Conservation (phyloP, 1,284 basidiomycete genomes). For the Ceratobasidium sp. region DNA sequence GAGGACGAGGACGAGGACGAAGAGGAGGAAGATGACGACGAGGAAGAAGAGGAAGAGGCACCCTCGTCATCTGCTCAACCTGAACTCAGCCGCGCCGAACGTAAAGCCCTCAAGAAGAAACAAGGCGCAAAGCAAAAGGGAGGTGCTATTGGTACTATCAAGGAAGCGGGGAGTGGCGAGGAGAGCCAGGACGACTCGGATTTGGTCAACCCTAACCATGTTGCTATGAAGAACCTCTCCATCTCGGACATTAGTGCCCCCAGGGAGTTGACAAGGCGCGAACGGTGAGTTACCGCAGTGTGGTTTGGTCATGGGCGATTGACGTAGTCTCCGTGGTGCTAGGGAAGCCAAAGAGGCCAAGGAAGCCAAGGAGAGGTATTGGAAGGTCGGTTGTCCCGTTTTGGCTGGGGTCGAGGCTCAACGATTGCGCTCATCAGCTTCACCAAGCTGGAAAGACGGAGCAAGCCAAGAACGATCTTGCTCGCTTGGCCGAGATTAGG, state of each 20-base stretch:
- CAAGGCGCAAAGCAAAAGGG: conserved; percentile 51
- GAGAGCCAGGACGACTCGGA: conserved; percentile 69
- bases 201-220: conserved; percentile 77
- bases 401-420: background rate
- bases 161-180: conserved; percentile 59
- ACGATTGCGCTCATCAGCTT: conserved; percentile 60
- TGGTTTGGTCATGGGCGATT: background rate
- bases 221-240: conserved; percentile 69
- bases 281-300: conserved; percentile 64
- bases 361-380: conserved; percentile 85
- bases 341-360: conserved; percentile 92
- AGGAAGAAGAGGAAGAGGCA: conserved; percentile 54
- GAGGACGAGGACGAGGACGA: conserved; percentile 57
- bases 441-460: conserved; percentile 86
- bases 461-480: conserved; percentile 87
- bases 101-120: conserved; percentile 80
- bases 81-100: conserved; percentile 73
- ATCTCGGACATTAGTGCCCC: conserved; percentile 71
- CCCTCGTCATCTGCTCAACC: conserved; percentile 52
- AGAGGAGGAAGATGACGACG: conserved; percentile 56
- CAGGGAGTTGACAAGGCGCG: conserved; percentile 71
- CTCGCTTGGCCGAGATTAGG: conserved; percentile 86
- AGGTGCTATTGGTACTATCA: conserved; percentile 60
- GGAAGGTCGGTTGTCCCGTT: conserved; percentile 70
- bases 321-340: background rate